phyloP scores from a whole-genome alignment of 1,284 basidiomycete genomes.

The Phaffia rhodozyma region DNA sequence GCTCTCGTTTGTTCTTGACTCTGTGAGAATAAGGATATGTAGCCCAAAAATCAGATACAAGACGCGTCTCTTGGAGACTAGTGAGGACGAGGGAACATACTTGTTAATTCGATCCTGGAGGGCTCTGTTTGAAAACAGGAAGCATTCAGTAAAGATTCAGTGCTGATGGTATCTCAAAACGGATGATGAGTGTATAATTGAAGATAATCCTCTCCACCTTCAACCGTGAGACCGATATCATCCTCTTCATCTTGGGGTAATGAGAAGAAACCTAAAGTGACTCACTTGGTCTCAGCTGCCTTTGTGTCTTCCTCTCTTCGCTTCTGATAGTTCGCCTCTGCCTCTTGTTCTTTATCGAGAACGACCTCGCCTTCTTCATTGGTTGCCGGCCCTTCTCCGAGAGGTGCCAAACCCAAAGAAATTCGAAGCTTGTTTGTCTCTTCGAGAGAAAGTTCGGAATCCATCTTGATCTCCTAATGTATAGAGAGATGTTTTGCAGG shows the following conservation, averaged over 20 bases:
- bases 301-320: constrained; percentile 56
- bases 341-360: constrained; percentile 59
- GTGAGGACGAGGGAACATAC: neutral
- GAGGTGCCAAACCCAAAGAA: constrained; percentile 83
- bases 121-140: constrained; percentile 29
- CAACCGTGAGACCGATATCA: too few species aligned
- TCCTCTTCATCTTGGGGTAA: constrained; percentile 18
- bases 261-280: constrained; percentile 22
- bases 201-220: too few species aligned
- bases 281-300: constrained; percentile 62
- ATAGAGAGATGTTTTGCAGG: too few species aligned
- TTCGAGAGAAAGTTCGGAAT: constrained; percentile 61
- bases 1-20: constrained; percentile 81
- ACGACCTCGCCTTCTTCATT: constrained; percentile 32
- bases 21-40: constrained; percentile 40
- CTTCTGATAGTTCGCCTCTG: constrained; percentile 71
- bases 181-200: too few species aligned
- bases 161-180: too few species aligned
- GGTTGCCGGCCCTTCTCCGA: constrained; percentile 61
- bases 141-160: constrained; percentile 36
- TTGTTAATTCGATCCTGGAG: constrained; percentile 9
- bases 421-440: constrained; percentile 98
- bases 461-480: neutral
- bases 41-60: too few species aligned
- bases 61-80: too few species aligned